These are phyloP conservation scores for Colletotrichum tofieldiae DNA, from an alignment of 2,329 filamentous ascomycete genomes.

Conservation along the genomic window DNA sequence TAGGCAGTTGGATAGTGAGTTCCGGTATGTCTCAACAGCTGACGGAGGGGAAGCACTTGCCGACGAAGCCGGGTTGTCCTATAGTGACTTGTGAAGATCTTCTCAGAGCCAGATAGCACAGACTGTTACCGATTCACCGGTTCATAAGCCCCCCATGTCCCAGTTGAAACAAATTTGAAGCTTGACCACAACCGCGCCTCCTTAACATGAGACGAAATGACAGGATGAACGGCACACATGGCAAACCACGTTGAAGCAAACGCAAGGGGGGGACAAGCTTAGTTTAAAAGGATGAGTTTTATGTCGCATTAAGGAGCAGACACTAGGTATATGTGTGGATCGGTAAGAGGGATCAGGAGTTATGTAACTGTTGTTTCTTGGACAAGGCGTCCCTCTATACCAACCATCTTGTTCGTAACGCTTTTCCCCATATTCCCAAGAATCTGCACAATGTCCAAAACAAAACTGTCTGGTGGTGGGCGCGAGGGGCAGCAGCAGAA, in stretches of 20 bases:
- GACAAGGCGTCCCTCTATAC: constrained; percentile 10
- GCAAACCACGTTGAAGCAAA: not conserved
- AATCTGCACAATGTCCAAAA: constrained; percentile 40
- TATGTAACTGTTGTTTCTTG: constrained; percentile 13
- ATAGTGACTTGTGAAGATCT: not conserved
- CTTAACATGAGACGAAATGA: constrained; percentile 32
- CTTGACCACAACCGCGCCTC: constrained; percentile 3
- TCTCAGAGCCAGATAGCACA: not conserved
- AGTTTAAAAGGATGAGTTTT: constrained; percentile 33
- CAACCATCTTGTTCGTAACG: constrained; percentile 20
- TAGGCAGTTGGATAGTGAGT: not conserved
- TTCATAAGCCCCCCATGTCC: constrained; percentile 2
- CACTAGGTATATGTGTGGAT: constrained; percentile 39
- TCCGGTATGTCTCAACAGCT: not conserved
- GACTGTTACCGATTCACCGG: not conserved
- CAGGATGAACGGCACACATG: constrained; percentile 21
- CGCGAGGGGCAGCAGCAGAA: not conserved
- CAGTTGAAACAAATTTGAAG: constrained; percentile 28
- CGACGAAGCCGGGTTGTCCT: not conserved
- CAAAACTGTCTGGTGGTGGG: constrained; percentile 22
- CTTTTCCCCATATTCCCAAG: constrained; percentile 27
- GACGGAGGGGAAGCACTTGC: not conserved
- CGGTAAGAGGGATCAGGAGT: constrained; percentile 12
- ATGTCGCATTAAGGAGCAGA: constrained; percentile 42
- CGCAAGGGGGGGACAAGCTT: not conserved